Base-by-base conservation (phyloP, 1,139 yeast genomes). In the Hyphopichia buzzinii region DNA sequence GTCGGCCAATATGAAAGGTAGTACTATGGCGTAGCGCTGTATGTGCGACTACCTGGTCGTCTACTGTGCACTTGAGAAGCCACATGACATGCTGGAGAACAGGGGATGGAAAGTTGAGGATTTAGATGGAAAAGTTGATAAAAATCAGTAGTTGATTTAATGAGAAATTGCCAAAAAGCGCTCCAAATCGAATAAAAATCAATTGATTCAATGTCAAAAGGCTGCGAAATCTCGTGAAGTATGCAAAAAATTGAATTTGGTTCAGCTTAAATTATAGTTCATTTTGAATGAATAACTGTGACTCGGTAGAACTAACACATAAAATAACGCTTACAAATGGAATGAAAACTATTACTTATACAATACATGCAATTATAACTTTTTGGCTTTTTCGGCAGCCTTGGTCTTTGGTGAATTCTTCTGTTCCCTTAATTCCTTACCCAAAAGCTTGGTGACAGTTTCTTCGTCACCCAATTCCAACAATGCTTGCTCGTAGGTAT, bases 391-490 rank as follows among this genome's bases (percentile, higher is more conserved):
- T 29, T 36, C 19, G 16, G 33, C 36, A 14, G 38, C 38, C 40
- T 48, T 47, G 35, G 48, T 38, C 45, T 52, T 52, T 34, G 47
- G 39, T 13, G 48, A 17, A 26, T 35, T 41, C 13, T 33, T 36
- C 28, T 19, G n/a, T 3, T 29, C 41, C 38, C 48, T 57, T 41
- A 61, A 53, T 44, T 67, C 67, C 48, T 64, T 65, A 37, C 75
- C 75, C 48, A 76, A 59, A 39, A 73, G 60, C 50, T 68, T 65
- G 23, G 68, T 55, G 39, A 72, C 77, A 36, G 82, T 85, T 43
- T 84, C 89, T 46, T 81, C 82, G 38, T 84, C 84, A 46, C 78
- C 82, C 58, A 89, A 77, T 64, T 88, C 96, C 55, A 84, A 74
- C 65, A 89, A 76, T 33, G 88, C 87, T 54, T 74, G 74, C 52